A percentile compares a stretch with the other conserved stretches of the same genome.
phyloP scores from a whole-genome alignment of 192 early-diverging fungal species.

The Radiomyces spectabilis region DNA sequence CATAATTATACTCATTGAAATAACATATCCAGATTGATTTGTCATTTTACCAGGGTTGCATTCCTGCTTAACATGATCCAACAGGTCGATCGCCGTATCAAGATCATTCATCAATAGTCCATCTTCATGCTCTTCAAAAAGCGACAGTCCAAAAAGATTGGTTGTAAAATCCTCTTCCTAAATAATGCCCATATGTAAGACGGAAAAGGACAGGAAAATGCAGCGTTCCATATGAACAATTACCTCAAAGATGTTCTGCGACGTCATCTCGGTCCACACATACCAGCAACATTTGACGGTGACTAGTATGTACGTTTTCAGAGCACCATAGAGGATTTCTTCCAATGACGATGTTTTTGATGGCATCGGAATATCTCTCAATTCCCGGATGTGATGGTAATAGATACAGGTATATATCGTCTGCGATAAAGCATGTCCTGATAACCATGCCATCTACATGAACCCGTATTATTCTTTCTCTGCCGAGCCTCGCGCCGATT shows the following conservation, averaged over 20 bases:
- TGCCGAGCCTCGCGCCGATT: too few relatives aligned
- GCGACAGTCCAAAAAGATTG: constrained; percentile 42
- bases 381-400: constrained; percentile 31
- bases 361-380: constrained; percentile 4
- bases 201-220: neutral
- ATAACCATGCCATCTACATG: constrained; percentile 53
- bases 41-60: too few relatives aligned
- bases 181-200: neutral
- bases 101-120: constrained; percentile 23
- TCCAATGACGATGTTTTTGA: neutral
- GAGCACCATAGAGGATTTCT: constrained; percentile 29
- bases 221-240: neutral
- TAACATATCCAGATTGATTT: too few relatives aligned
- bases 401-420: constrained; percentile 52
- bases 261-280: constrained; percentile 47
- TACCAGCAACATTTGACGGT: constrained; percentile 42
- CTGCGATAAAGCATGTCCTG: constrained; percentile 52
- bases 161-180: constrained; percentile 55
- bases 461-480: too few relatives aligned
- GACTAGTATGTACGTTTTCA: constrained; percentile 40
- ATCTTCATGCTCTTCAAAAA: constrained; percentile 34
- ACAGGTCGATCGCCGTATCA: constrained; percentile 19
- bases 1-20: neutral
- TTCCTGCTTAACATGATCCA: constrained; percentile 12
- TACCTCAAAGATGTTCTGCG: constrained; percentile 49